phyloP scores from a whole-genome alignment of 495 filamentous ascomycete genomes.

The Neurospora cerealis region DNA sequence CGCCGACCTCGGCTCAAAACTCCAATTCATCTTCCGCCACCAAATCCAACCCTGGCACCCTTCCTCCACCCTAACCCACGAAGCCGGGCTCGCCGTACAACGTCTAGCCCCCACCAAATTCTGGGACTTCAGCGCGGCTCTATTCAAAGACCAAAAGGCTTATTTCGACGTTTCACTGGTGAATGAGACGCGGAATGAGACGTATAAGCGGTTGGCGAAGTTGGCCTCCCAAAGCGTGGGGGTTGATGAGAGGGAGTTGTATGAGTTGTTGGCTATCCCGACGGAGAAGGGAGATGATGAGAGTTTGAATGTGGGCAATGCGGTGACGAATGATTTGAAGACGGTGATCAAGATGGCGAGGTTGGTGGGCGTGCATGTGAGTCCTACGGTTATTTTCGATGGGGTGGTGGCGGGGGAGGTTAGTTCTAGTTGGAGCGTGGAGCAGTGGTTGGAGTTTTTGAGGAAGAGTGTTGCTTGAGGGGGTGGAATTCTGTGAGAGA shows the following conservation, averaged over 20 bases:
- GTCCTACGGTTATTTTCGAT: conserved; percentile 81
- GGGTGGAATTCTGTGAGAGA: not conserved
- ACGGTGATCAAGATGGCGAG: conserved; percentile 70
- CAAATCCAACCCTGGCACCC: conserved; percentile 97
- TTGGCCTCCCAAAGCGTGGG: conserved; percentile 53
- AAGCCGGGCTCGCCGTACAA: conserved; percentile 73
- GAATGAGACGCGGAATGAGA: conserved; percentile 71
- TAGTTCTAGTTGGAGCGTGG: conserved; percentile 61
- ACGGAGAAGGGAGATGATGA: conserved; percentile 54
- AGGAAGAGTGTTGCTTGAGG: conserved; percentile 58
- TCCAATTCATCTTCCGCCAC: conserved; percentile 74
- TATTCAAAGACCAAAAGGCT: conserved; percentile 60
- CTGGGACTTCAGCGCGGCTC: conserved; percentile 61
- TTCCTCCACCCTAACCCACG: conserved; percentile 75
- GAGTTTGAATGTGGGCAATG: conserved; percentile 64
- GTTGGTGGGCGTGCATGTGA: conserved; percentile 74
- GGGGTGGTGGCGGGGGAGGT: conserved; percentile 72
- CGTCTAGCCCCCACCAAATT: conserved; percentile 57
- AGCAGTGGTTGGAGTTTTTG: conserved; percentile 83
- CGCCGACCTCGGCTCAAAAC: conserved; percentile 39
- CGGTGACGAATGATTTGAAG: conserved; percentile 77
- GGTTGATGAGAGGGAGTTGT: conserved; percentile 54
- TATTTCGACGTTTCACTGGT: conserved; percentile 80
- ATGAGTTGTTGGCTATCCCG: conserved; percentile 51
- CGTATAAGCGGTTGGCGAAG: conserved; percentile 67